Conservation (phyloP, 2,329 filamentous ascomycete species). For the Aureobasidium zeae region DNA sequence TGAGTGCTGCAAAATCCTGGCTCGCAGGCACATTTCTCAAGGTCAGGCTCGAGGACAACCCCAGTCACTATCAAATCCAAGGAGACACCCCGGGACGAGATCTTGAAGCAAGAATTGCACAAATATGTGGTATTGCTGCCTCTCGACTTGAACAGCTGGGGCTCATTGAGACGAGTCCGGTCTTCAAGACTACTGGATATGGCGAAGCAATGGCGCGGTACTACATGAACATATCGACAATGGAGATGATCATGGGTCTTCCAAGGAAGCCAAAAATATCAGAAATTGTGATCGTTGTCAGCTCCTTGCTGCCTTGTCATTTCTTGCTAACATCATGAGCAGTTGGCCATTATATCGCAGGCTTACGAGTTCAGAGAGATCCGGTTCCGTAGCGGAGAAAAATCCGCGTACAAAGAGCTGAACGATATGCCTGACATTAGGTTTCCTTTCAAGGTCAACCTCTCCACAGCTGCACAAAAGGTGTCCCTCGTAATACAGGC, state of each 20-base stretch:
- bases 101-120: conserved; percentile 56
- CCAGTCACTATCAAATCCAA: conserved; percentile 58
- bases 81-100: conserved; percentile 41
- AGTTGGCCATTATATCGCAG: conserved; percentile 59
- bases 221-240: conserved; percentile 70
- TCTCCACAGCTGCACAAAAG: conserved; percentile 62
- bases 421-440: conserved; percentile 61
- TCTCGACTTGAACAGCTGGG: conserved; percentile 51
- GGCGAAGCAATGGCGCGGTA: conserved; percentile 77
- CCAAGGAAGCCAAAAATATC: conserved; percentile 52
- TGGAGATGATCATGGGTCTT: conserved; percentile 59
- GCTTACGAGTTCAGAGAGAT: conserved; percentile 65
- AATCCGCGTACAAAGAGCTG: conserved; percentile 58
- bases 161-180: conserved; percentile 43
- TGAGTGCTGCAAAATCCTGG: conserved; percentile 61
- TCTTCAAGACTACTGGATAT: conserved; percentile 58
- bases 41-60: conserved; percentile 63
- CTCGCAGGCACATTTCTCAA: conserved; percentile 68
- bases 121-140: conserved; percentile 63
- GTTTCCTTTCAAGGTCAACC: conserved; percentile 59
- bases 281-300: conserved; percentile 51
- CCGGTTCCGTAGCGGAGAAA: conserved; percentile 61
- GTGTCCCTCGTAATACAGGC: conserved; percentile 69
- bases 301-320: neutral
- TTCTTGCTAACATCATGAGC: neutral